Evolutionary conservation across 2,329 filamentous ascomycete species (phyloP).

Genomic region (Paraphoma sp.): DNA sequence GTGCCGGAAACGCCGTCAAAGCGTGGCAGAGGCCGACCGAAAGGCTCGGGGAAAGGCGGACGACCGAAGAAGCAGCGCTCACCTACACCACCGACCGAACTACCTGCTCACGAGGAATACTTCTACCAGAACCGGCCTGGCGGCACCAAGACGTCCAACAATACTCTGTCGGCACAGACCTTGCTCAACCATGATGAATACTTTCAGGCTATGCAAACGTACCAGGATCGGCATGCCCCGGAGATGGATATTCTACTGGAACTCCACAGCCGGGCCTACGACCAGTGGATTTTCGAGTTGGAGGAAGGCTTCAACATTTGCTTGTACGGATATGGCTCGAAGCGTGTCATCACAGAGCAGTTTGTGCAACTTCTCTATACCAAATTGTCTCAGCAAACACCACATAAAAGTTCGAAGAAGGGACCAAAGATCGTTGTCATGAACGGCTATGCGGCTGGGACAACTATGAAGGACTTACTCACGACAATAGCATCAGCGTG

Average conservation of each 20-base stretch:
- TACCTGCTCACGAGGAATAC: conserved; percentile 89
- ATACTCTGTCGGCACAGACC: conserved; percentile 75
- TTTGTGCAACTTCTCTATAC: conserved; percentile 76
- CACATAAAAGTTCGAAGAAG: conserved; percentile 38
- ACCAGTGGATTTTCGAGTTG: conserved; percentile 93
- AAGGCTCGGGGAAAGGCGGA: conserved; percentile 45
- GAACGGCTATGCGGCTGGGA: conserved; percentile 79
- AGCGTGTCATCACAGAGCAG: conserved; percentile 73
- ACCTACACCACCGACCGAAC: conserved; percentile 79
- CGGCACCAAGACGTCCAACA: conserved; percentile 82
- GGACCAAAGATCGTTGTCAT: conserved; percentile 75
- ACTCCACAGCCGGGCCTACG: conserved; percentile 81
- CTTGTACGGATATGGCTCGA: conserved; percentile 87
- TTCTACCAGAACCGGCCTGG: conserved; percentile 91
- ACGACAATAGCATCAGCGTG: conserved; percentile 72
- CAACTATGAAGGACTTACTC: conserved; percentile 73
- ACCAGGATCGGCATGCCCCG: conserved; percentile 70
- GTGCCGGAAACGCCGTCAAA: conserved; percentile 63
- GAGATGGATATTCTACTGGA: conserved; percentile 76
- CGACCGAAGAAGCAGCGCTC: conserved; percentile 70
- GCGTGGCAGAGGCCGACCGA: conserved; percentile 52
- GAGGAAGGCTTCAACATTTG: conserved; percentile 87
- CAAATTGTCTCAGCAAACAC: conserved; percentile 35
- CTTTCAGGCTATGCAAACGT: conserved; percentile 71
- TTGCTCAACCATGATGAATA: conserved; percentile 93